Base-by-base conservation (phyloP, 2,329 filamentous ascomycete species). In the Endothia cerciana region DNA sequence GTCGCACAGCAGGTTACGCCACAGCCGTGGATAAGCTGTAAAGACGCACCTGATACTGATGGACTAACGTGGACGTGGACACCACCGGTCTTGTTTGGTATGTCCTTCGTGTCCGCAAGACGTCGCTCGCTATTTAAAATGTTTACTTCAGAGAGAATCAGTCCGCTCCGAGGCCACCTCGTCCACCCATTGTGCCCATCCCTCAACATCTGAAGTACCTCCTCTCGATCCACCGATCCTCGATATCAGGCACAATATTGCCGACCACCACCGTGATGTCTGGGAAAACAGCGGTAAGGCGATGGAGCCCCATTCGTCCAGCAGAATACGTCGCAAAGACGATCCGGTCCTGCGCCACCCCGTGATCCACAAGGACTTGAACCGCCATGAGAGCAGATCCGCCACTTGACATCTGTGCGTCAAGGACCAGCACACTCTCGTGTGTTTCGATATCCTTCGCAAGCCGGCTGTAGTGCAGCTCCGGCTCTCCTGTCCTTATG, bases 311-410 rank as follows among this genome's bases (percentile, higher is more conserved):
- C 71, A 92, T 87, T 70, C 89, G 89, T 10, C 94, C 94, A 3
- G 94, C 94, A 70, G 93, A 91, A 75, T 96, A 97, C 3, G 94
- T 97, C 47, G 97, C 94, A 75, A 98, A 90, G 41, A 97, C 92
- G 70, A 99, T 97, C 70, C 85, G 89, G 56, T 92, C 87, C 74
- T 95, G 89, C 6, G 87, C 81, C 7, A 98, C 94, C 13, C 95
- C 95, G 74, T 98, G 94, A 76, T 99, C 95, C 19, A 97, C 88
- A 62, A 99, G 81, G n/a, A 98, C 92, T 74, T 95, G 91, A 51
- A 98, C 94, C 0, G 95, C 93, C 95, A 99, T 99, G 65, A 99
- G 81, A 1, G 87, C 87, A 19, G 88, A 86, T 43, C 94, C 94
- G 53, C 95, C 95, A 68, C 90, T 94, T 33, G 92, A 93, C 91